phyloP scores from a whole-genome alignment of 495 filamentous ascomycete species.

The Apiosordaria backusii region DNA sequence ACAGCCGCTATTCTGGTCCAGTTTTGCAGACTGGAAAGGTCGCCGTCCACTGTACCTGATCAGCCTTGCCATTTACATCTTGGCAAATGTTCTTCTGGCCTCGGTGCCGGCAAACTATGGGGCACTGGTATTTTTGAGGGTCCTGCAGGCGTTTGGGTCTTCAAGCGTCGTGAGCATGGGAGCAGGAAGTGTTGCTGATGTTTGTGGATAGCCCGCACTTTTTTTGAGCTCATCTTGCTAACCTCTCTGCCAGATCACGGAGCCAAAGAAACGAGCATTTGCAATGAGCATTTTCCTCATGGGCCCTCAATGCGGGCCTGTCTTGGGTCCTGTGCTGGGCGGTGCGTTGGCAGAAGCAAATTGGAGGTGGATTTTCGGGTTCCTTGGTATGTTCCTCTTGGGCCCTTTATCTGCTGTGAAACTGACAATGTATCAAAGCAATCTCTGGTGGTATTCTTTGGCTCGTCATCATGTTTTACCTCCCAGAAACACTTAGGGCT shows the following conservation, averaged over 20 bases:
- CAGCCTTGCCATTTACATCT: slow-evolving; percentile 14
- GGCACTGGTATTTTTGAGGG: slow-evolving; percentile 10
- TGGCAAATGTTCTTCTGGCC: slow-evolving; percentile 13
- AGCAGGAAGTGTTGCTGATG: slow-evolving; percentile 16
- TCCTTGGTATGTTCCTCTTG: slow-evolving; percentile 11
- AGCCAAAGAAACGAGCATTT: slow-evolving; percentile 15
- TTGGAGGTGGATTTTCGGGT: slow-evolving; percentile 21
- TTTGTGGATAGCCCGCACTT: slow-evolving; percentile 3
- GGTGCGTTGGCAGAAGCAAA: slow-evolving; percentile 16
- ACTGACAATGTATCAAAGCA: slow-evolving; percentile 2
- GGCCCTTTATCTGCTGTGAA: not conserved
- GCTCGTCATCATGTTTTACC: slow-evolving; percentile 1
- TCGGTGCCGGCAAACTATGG: slow-evolving; percentile 13
- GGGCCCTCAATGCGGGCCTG: slow-evolving; percentile 18
- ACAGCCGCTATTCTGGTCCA: slow-evolving; percentile 18
- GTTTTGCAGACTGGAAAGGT: slow-evolving; percentile 16
- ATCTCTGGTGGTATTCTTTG: slow-evolving; percentile 13
- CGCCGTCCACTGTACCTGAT: slow-evolving; percentile 16
- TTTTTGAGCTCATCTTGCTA: not conserved
- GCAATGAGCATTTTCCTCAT: slow-evolving; percentile 18
- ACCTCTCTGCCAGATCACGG: slow-evolving; percentile 12
- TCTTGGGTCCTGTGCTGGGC: slow-evolving; percentile 15
- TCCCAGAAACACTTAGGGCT: slow-evolving; percentile 10
- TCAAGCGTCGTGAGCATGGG: slow-evolving; percentile 17
- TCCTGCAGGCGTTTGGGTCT: slow-evolving; percentile 12